phyloP scores from a whole-genome alignment of 805 yeast species.

The Blastobotrys chiropterorum region DNA sequence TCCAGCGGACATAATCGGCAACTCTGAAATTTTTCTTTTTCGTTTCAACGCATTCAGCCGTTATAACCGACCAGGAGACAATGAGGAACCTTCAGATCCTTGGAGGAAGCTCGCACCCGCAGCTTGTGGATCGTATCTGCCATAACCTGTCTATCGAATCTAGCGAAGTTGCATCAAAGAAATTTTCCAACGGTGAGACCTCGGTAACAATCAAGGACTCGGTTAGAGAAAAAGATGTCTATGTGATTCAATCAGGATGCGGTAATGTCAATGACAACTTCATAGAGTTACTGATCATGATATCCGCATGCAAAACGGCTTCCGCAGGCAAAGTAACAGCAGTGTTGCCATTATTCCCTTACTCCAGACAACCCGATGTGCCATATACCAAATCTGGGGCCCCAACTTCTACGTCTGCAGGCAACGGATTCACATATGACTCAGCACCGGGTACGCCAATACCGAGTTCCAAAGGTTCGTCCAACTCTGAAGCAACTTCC shows the following conservation, averaged over 20 bases:
- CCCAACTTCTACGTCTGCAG: slow-evolving; percentile 40
- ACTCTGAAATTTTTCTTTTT: not conserved
- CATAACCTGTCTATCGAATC: slow-evolving; percentile 65
- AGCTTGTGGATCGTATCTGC: slow-evolving; percentile 68
- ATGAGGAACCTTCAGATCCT: slow-evolving; percentile 85
- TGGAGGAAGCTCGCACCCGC: slow-evolving; percentile 88
- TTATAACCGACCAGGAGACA: not conserved
- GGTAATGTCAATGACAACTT: slow-evolving; percentile 85
- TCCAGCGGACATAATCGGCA: not conserved
- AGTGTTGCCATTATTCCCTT: slow-evolving; percentile 89
- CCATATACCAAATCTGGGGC: slow-evolving; percentile 78
- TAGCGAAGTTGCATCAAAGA: slow-evolving; percentile 57
- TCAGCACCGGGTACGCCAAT: slow-evolving; percentile 49
- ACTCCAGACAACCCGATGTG: slow-evolving; percentile 91
- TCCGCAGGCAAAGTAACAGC: slow-evolving; percentile 86
- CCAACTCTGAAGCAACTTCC: not conserved
- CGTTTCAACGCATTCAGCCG: not conserved
- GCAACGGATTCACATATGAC: slow-evolving; percentile 38
- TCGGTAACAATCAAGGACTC: slow-evolving; percentile 79
- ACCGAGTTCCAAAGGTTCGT: not conserved
- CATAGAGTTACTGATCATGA: slow-evolving; percentile 73
- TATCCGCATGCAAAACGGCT: slow-evolving; percentile 90
- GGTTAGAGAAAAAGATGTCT: slow-evolving; percentile 94
- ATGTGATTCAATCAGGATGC: slow-evolving; percentile 79
- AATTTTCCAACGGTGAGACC: slow-evolving; percentile 82